These are phyloP conservation scores for Rhinocladiella mackenziei DNA, from an alignment of 2,329 filamentous ascomycete genomes.

Conservation along the genomic window DNA sequence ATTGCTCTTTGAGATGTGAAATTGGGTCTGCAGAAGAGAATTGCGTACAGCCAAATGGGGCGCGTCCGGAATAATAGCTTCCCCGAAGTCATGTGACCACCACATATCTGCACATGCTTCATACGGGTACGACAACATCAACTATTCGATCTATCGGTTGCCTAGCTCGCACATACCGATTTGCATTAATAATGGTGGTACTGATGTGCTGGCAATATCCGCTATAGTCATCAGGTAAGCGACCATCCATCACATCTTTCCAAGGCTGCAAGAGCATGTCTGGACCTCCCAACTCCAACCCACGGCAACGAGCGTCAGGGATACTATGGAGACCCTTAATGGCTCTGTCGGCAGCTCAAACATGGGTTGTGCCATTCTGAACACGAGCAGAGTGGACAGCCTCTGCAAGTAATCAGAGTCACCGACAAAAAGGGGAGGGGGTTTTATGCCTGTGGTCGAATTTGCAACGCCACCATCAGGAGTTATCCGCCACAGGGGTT, in stretches of 20 bases:
- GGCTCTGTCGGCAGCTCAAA: too few relatives aligned
- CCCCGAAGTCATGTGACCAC: background rate
- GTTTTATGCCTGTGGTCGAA: too few relatives aligned
- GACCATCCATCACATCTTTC: background rate
- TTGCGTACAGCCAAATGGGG: background rate
- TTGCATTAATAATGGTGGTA: background rate
- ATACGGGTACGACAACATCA: background rate
- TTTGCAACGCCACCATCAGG: background rate
- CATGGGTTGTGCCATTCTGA: too few relatives aligned
- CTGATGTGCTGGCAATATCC: background rate
- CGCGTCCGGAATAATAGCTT: background rate
- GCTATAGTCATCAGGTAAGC: background rate
- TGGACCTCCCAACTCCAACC: too few relatives aligned
- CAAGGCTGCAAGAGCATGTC: too few relatives aligned
- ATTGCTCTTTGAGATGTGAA: background rate
- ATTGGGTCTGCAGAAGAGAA: background rate
- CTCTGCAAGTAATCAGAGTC: background rate
- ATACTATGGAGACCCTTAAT: too few relatives aligned
- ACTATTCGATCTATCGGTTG: too few relatives aligned
- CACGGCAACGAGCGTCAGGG: too few relatives aligned
- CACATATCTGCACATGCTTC: background rate
- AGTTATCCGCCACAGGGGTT: background rate
- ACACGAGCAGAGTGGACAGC: background rate
- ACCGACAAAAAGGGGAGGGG: too few relatives aligned
- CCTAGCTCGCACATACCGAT: too few relatives aligned